Conservation (phyloP, 2,329 filamentous ascomycete species). For the Boeremia lycopersici region DNA sequence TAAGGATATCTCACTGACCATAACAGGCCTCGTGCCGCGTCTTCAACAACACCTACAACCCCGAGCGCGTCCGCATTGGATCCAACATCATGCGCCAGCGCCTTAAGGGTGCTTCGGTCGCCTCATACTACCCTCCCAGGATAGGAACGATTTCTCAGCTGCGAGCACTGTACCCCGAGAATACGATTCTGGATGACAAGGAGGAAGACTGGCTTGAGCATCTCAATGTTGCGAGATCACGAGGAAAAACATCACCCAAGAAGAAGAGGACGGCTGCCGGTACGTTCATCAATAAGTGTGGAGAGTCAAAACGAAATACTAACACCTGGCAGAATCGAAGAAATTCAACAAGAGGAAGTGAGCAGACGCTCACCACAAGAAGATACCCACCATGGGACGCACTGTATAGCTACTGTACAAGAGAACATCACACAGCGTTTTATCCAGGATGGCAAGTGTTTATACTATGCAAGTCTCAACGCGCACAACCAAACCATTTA, state of each 20-base stretch:
- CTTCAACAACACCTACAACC: slow-evolving; percentile 92
- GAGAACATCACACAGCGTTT: slow-evolving; percentile 24
- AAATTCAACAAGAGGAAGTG: slow-evolving; percentile 56
- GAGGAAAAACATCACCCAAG: slow-evolving; percentile 87
- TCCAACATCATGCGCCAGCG: slow-evolving; percentile 92
- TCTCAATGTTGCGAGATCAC: slow-evolving; percentile 56
- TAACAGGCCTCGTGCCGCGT: slow-evolving; percentile 83
- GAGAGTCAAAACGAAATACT: not conserved
- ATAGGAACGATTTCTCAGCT: slow-evolving; percentile 75
- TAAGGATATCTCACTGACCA: slow-evolving; percentile 10
- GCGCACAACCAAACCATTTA: not conserved
- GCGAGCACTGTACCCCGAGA: slow-evolving; percentile 70
- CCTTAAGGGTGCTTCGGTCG: slow-evolving; percentile 80
- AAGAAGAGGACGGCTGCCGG: slow-evolving; percentile 74
- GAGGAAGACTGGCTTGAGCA: slow-evolving; percentile 82
- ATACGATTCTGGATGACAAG: slow-evolving; percentile 73
- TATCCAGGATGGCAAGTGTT: not conserved
- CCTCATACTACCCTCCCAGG: slow-evolving; percentile 85
- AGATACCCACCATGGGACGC: slow-evolving; percentile 2
- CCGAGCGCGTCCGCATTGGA: slow-evolving; percentile 77
- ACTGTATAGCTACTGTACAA: slow-evolving; percentile 28
- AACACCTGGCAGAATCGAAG: slow-evolving; percentile 48
- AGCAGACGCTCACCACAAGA: slow-evolving; percentile 4
- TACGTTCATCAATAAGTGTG: slow-evolving; percentile 30
- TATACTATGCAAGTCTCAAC: not conserved